A percentile compares a stretch with the other conserved stretches of the same genome.
Evolutionary conservation across 1,139 yeast genomes (phyloP).

Genomic region (Protomyces pachydermus): DNA sequence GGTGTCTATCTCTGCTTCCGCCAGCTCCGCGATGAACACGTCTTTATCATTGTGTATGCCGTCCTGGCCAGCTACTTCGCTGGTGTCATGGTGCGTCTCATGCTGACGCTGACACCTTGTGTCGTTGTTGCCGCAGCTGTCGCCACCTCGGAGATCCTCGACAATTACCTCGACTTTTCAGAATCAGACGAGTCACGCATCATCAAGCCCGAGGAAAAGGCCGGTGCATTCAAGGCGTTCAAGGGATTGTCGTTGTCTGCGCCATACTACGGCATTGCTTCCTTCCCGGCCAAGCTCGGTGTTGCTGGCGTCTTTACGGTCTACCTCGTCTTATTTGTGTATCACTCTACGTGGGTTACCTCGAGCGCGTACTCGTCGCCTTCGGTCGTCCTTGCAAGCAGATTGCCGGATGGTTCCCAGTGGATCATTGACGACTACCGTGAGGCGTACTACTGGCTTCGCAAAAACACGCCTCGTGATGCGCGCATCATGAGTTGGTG

Average conservation of each 20-base stretch:
- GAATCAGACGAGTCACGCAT: conserved; percentile 20
- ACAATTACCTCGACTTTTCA: conserved; percentile 68
- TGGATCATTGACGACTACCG: conserved; percentile 91
- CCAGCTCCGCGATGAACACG: conserved; percentile 86
- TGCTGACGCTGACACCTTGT: conserved; percentile 93
- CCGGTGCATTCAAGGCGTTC: conserved; percentile 30
- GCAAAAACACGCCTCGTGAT: conserved; percentile 96
- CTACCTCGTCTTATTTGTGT: conserved; percentile 76
- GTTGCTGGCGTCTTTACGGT: conserved; percentile 68
- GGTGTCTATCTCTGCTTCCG: conserved; percentile 88
- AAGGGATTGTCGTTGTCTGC: conserved; percentile 13
- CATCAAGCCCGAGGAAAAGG: conserved; percentile 28
- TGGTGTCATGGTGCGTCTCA: conserved; percentile 98
- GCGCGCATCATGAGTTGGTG: conserved; percentile 98
- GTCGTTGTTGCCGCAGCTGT: conserved; percentile 89
- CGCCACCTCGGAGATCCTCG: conserved; percentile 78
- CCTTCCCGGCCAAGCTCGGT: conserved; percentile 51
- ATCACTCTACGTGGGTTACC: conserved; percentile 97
- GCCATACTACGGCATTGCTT: conserved; percentile 36
- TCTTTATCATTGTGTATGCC: conserved; percentile 82
- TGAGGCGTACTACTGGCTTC: conserved; percentile 98
- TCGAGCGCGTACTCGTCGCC: conserved; percentile 95
- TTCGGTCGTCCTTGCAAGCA: conserved; percentile 87
- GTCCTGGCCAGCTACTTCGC: conserved; percentile 95
- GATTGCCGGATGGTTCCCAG: conserved; percentile 77